Base-by-base conservation (phyloP, 2,329 filamentous ascomycete species). In the Fusarium aywerte region DNA sequence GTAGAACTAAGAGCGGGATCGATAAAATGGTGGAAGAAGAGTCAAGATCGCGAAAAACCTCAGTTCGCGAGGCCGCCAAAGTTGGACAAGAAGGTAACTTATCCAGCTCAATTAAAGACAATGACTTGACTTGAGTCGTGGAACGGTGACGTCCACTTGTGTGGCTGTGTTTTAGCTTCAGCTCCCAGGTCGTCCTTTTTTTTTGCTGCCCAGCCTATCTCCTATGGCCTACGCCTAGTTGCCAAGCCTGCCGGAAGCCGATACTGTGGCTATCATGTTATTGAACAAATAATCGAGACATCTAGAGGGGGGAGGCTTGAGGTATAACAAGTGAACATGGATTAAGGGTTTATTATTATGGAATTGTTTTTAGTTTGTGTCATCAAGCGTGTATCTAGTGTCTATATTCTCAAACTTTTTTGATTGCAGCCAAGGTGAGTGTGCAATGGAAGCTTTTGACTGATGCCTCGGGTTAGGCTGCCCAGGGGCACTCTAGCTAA, bases 131-230 rank as follows among this genome's bases (percentile, higher is more conserved):
- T 32, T 60, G 54, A 61, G 45, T 61, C 56, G 58, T 67, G 38
- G 48, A 56, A 66, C 66, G 71, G 76, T 77, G 76, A 77, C 76
- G 76, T 77, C 71, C 58, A 62, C 72, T 74, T 70, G 67, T 62
- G 70, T 73, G 70, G 70, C 70, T 73, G 70, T 71, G 70, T 65
- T 42, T 38, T 58, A 58, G 43, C 48, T 58, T 57, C 31, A 48
- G 33, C 52, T 38, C n/a, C 38, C 33, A 60, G 60, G 29, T 49
- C 35, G 43, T 48, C 44, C 56, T 51, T 32, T 27, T 32, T 27
- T 67, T 65, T 69, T 67, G 58, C 58, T 69, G 58, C 62, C 67
- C 62, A 67, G 66, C 57, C 64, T 38, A 47, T 27, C n/a, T n/a
- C 16, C 15, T 42, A 25, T 42, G 25, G 32, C 21, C 12, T 31